A percentile compares a stretch with the other conserved stretches of the same genome.
These are phyloP conservation scores for Penicillium decumbens DNA, from an alignment of 2,329 filamentous ascomycete species.

Conservation along the genomic window DNA sequence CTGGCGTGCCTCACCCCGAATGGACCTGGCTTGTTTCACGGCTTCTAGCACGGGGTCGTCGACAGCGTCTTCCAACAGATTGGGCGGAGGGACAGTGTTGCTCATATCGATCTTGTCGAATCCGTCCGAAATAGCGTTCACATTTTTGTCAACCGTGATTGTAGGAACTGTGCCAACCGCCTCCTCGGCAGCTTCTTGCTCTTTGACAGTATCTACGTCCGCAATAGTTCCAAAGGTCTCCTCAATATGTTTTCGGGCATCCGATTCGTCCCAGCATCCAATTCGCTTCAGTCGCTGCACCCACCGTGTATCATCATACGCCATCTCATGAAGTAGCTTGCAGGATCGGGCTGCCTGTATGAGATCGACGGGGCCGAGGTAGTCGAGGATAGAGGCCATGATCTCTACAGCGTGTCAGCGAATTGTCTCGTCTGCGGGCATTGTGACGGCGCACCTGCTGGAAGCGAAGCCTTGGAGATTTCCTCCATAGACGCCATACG, in stretches of 20 bases:
- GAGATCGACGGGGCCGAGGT: constrained; percentile 78
- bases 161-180: constrained; percentile 12
- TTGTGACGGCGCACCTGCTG: constrained; percentile 60
- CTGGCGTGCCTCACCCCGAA: constrained; percentile 77
- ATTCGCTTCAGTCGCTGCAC: constrained; percentile 79
- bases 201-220: constrained; percentile 24
- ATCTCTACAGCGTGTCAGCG: constrained; percentile 60
- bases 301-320: constrained; percentile 97
- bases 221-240: constrained; percentile 50
- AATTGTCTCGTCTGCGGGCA: neutral
- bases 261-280: constrained; percentile 85
- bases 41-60: constrained; percentile 63
- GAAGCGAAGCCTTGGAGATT: constrained; percentile 70
- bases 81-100: constrained; percentile 29
- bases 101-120: constrained; percentile 71
- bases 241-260: constrained; percentile 76
- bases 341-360: constrained; percentile 80
- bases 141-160: constrained; percentile 15
- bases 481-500: constrained; percentile 72
- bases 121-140: constrained; percentile 56
- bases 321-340: constrained; percentile 89
- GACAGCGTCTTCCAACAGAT: constrained; percentile 45
- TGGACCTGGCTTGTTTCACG: constrained; percentile 66
- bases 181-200: constrained; percentile 24
- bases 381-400: constrained; percentile 79